phyloP scores from a whole-genome alignment of 176 grass and related monocot species.

The Carex littledalei region DNA sequence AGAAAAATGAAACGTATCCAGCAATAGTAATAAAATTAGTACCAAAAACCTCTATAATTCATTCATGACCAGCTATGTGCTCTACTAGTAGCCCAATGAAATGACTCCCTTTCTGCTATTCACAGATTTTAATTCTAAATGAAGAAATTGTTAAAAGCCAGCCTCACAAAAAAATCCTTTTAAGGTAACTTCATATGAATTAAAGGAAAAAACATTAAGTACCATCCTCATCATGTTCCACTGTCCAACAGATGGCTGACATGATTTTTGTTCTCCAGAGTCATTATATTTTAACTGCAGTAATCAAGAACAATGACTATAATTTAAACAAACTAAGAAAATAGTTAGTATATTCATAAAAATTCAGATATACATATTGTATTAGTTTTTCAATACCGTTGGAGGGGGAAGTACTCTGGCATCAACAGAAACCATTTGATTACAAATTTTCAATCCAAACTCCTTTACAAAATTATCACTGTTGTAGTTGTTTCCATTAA shows the following conservation, averaged over 20 bases:
- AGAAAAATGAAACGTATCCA: background rate
- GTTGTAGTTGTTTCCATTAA: conserved; percentile 34
- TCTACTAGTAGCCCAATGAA: background rate
- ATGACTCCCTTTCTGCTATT: no score
- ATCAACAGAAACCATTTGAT: conserved; percentile 52
- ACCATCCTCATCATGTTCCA: conserved; percentile 96
- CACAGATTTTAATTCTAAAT: background rate
- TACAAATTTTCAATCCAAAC: conserved; percentile 56
- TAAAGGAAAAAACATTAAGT: background rate
- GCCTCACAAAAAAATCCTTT: background rate
- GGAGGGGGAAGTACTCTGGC: conserved; percentile 65
- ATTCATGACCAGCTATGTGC: background rate
- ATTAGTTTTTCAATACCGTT: conserved; percentile 22
- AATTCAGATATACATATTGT: no score
- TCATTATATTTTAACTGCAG: conserved; percentile 83
- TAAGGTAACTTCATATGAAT: no score
- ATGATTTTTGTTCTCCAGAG: conserved; percentile 53
- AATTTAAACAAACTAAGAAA: background rate
- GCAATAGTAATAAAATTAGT: background rate
- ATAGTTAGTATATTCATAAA: background rate
- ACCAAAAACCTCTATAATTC: background rate
- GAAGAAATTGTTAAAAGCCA: background rate
- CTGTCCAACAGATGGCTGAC: conserved; percentile 51
- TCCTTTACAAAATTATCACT: conserved; percentile 50
- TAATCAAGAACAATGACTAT: conserved; percentile 3